These are phyloP conservation scores for Skeletonema potamos DNA, from an alignment of 108 stramenopile genomes.

Conservation along the genomic window DNA sequence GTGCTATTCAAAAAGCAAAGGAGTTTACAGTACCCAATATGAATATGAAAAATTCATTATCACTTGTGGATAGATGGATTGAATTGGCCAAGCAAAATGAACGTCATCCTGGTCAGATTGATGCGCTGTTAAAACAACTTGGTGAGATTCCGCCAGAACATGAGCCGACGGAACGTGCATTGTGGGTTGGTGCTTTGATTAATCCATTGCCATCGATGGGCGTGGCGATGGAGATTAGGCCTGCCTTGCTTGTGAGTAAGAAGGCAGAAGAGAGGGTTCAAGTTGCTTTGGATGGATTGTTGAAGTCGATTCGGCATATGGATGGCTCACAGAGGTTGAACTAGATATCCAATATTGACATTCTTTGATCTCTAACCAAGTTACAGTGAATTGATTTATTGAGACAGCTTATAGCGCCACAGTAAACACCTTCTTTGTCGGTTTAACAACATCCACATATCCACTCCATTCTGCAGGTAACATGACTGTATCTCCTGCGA, in stretches of 20 bases:
- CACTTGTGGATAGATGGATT: conserved; percentile 70
- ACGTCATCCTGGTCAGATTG: conserved; percentile 59
- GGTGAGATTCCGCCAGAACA: conserved; percentile 64
- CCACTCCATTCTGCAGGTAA: conserved; percentile 65
- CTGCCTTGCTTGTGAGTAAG: conserved; percentile 54
- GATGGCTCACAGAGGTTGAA: conserved; percentile 50
- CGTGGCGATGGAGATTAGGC: conserved; percentile 74
- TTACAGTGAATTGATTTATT: background rate
- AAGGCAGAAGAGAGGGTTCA: conserved; percentile 62
- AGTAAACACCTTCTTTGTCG: conserved; percentile 51
- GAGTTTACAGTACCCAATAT: conserved; percentile 61
- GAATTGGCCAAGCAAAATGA: conserved; percentile 63
- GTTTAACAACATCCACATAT: conserved; percentile 61
- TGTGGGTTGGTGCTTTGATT: conserved; percentile 79
- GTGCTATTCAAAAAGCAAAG: conserved; percentile 52
- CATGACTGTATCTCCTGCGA: conserved; percentile 69
- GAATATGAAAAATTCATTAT: conserved; percentile 42
- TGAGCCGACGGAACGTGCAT: conserved; percentile 72
- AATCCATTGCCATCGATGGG: conserved; percentile 80
- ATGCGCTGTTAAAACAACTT: conserved; percentile 45
- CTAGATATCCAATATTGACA: background rate
- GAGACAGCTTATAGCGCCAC: background rate
- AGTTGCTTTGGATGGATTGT: conserved; percentile 63
- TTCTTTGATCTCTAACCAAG: no score
- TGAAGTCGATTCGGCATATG: conserved; percentile 63